Evolutionary conservation across 176 grass and related monocot species (phyloP), one percentile per base, ranked within the genome.

Genomic region (Hsuehochloa calcarea): DNA sequence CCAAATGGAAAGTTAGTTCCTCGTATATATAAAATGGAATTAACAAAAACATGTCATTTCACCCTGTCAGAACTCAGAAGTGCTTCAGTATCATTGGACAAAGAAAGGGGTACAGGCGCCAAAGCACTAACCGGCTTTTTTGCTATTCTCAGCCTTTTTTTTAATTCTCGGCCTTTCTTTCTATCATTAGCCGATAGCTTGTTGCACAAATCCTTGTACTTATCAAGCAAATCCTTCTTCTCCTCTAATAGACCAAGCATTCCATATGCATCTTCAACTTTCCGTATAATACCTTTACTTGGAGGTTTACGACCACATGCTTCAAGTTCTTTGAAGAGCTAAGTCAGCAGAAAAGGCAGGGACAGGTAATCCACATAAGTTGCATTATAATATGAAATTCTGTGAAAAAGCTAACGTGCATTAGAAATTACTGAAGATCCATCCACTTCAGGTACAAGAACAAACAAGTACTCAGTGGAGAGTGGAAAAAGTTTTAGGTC

Each of bases 201-300:
- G 52, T 76, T 85, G 64, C 70, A 93, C 44, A 97, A 79, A 51
- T 85, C 78, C 59, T 82, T 88, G 87, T 97, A 95, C 41, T 97
- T 92, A 0, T 73, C 87, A 69, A 97, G 81, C 75, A 95, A 75
- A 44, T 61, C 77, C 13, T 91, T 88, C 56, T 97, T 97, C 47
- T 97, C 87, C 80, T 95, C 90, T 72, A 75, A 54, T 88, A 92
- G 66, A 56, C 91, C 95, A 84, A 97, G 92, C 68, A 92, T 80
- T 69, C 93, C 89, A 58, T 95, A 97, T 69, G 95, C 87, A 89
- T 93, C 92, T 85, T 88, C 93, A 77, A 95, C 92, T 86, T 93
- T 97, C 44, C 76, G 75, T 49, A 97, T 45, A 84, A 95, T 85
- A 81, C 81, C 92, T 88, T 87, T 95, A 74, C 70, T 88, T 29